Evolutionary conservation across 768 basidiomycete species (phyloP).

Genomic region (Pleurotus ostreatus): DNA sequence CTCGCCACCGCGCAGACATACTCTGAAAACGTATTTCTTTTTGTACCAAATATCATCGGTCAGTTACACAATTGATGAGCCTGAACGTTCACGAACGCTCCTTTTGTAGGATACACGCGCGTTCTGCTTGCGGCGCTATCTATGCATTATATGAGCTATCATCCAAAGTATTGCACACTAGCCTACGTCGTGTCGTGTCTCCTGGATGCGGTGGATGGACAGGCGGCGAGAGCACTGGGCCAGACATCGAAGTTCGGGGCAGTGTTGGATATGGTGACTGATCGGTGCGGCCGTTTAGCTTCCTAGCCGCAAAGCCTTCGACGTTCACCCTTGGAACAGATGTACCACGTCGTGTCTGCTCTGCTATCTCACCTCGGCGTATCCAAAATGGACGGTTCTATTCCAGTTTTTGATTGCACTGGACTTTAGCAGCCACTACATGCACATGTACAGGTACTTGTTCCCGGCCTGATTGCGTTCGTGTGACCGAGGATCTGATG

Average conservation of each 20-base stretch:
- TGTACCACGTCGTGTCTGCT: slow-evolving; percentile 95
- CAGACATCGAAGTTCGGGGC: slow-evolving; percentile 97
- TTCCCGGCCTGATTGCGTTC: slow-evolving; percentile 3
- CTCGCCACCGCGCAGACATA: slow-evolving; percentile 83
- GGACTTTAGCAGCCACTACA: slow-evolving; percentile 98
- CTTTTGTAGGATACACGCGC: slow-evolving; percentile 73
- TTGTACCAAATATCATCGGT: slow-evolving; percentile 97
- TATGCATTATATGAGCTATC: slow-evolving; percentile 90
- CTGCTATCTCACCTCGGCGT: slow-evolving; percentile 89
- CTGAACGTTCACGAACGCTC: slow-evolving; percentile 1
- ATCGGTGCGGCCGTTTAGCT: slow-evolving; percentile 56
- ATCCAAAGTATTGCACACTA: slow-evolving; percentile 89
- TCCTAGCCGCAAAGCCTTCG: background rate
- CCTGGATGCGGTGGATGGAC: slow-evolving; percentile 93
- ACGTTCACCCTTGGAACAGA: slow-evolving; percentile 33
- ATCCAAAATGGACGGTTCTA: slow-evolving; percentile 76
- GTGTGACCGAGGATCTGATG: slow-evolving; percentile 11
- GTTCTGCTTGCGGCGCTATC: slow-evolving; percentile 87
- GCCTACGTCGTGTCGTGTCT: slow-evolving; percentile 89
- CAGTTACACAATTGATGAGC: slow-evolving; percentile 21
- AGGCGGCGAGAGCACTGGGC: slow-evolving; percentile 80
- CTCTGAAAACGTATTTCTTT: slow-evolving; percentile 96
- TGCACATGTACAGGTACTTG: slow-evolving; percentile 97
- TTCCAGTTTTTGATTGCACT: slow-evolving; percentile 97
- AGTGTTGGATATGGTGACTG: slow-evolving; percentile 98